Evolutionary conservation across 2,329 filamentous ascomycete species (phyloP).

Genomic region (Penicillium sumatraense): DNA sequence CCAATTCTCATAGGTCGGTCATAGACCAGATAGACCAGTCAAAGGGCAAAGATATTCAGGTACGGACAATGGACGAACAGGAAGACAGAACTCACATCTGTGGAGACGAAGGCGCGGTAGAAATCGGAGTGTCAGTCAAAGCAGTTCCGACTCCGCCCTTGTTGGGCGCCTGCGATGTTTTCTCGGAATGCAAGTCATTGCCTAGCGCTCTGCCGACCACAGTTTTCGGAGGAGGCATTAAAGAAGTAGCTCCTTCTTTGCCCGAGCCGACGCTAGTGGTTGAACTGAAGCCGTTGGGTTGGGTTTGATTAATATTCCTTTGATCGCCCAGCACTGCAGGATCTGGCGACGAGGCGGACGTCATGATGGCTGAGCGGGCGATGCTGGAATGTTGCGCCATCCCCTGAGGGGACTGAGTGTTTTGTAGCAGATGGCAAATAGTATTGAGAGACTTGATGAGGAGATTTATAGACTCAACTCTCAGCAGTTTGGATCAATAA

Average conservation of each 20-base stretch:
- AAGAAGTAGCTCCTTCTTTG: constrained; percentile 36
- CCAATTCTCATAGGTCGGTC: constrained; percentile 16
- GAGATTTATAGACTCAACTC: too few species aligned
- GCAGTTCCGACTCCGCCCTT: constrained; percentile 57
- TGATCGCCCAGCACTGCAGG: constrained; percentile 22
- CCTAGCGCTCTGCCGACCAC: constrained; percentile 49
- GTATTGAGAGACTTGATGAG: too few species aligned
- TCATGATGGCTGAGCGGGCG: constrained; percentile 58
- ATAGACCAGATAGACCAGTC: constrained; percentile 2
- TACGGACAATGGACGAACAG: constrained; percentile 19
- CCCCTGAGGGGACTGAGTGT: constrained; percentile 31
- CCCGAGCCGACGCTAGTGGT: constrained; percentile 29
- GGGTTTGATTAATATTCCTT: constrained; percentile 25
- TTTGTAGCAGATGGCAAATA: too few species aligned
- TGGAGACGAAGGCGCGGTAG: constrained; percentile 66
- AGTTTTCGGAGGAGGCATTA: constrained; percentile 45
- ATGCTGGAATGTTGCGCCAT: constrained; percentile 55
- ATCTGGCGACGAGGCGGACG: constrained; percentile 34
- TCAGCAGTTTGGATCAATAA: too few species aligned
- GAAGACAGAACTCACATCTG: constrained; percentile 57
- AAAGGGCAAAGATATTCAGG: constrained; percentile 2
- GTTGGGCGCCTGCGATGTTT: constrained; percentile 39
- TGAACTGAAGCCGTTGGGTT: constrained; percentile 24
- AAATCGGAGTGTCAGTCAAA: constrained; percentile 66
- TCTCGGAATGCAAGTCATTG: constrained; percentile 45